A percentile compares a stretch with the other conserved stretches of the same genome.
These are phyloP conservation scores for Penicillium odoratum DNA, from an alignment of 495 filamentous ascomycete species.

Conservation along the genomic window DNA sequence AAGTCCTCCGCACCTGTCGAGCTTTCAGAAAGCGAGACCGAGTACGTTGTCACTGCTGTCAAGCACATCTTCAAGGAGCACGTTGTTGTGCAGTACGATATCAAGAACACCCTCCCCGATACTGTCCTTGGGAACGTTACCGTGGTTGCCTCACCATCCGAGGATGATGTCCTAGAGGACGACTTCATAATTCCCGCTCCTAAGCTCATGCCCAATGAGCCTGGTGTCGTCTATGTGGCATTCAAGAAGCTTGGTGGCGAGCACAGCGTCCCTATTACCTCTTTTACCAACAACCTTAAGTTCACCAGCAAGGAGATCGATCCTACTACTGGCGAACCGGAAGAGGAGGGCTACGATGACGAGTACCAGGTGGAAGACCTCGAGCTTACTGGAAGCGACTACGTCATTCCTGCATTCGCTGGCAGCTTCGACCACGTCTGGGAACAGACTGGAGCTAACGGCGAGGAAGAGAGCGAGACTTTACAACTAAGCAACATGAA, in stretches of 20 bases:
- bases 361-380: constrained; percentile 97
- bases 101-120: constrained; percentile 95
- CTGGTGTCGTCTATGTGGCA: constrained; percentile 90
- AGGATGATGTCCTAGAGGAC: constrained; percentile 76
- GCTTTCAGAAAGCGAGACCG: constrained; percentile 94
- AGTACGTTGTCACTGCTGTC: constrained; percentile 90
- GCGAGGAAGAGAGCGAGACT: constrained; percentile 89
- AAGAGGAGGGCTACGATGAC: constrained; percentile 91
- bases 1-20: constrained; percentile 86
- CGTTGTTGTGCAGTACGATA: constrained; percentile 92
- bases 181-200: constrained; percentile 91
- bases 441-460: constrained; percentile 86
- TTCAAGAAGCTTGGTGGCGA: constrained; percentile 82
- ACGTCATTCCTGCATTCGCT: constrained; percentile 88
- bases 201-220: constrained; percentile 75
- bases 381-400: constrained; percentile 88
- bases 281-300: constrained; percentile 90
- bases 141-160: constrained; percentile 78
- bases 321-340: constrained; percentile 88
- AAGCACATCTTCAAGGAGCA: constrained; percentile 99
- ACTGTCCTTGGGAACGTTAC: constrained; percentile 89
- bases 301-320: constrained; percentile 99
- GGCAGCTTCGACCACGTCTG: constrained; percentile 96
- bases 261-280: constrained; percentile 64
- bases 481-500: constrained; percentile 86